These are phyloP conservation scores for Dactylellina cionopaga DNA, from an alignment of 2,329 filamentous ascomycete species.

Conservation along the genomic window DNA sequence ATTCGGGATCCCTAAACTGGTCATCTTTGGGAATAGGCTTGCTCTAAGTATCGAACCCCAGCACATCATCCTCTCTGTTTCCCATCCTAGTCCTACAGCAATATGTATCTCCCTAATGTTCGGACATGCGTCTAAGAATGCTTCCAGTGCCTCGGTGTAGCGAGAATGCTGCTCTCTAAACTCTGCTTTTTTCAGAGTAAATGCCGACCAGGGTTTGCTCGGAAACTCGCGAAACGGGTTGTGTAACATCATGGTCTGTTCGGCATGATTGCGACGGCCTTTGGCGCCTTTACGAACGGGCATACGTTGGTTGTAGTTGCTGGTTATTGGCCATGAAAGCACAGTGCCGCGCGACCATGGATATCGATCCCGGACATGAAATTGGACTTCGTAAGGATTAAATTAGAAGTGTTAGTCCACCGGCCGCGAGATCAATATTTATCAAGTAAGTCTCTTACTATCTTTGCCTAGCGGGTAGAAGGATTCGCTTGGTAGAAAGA, in stretches of 20 bases:
- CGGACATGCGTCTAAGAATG: conserved; percentile 8
- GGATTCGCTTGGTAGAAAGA: conserved; percentile 35
- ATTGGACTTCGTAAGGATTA: conserved; percentile 8
- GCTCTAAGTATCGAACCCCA: conserved; percentile 15
- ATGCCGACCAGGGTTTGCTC: conserved; percentile 20
- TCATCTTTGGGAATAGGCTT: background rate
- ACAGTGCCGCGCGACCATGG: conserved; percentile 30
- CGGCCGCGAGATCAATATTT: background rate
- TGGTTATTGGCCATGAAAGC: background rate
- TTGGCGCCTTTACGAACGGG: conserved; percentile 26
- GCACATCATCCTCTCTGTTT: conserved; percentile 12
- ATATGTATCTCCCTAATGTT: conserved; percentile 31
- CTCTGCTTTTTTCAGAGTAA: conserved; percentile 2
- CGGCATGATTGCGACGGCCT: conserved; percentile 26
- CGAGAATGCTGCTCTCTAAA: conserved; percentile 16
- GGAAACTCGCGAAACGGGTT: conserved; percentile 37
- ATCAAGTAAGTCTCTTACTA: conserved; percentile 6
- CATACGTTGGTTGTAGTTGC: conserved; percentile 9
- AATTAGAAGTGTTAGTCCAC: background rate
- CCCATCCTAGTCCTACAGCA: conserved; percentile 22
- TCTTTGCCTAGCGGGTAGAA: conserved; percentile 43
- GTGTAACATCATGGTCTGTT: conserved; percentile 40
- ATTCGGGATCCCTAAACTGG: background rate
- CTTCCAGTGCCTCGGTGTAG: conserved; percentile 2
- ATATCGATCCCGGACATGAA: conserved; percentile 14